phyloP scores from a whole-genome alignment of 768 basidiomycete species.

The Cyclocybe aegerita region DNA sequence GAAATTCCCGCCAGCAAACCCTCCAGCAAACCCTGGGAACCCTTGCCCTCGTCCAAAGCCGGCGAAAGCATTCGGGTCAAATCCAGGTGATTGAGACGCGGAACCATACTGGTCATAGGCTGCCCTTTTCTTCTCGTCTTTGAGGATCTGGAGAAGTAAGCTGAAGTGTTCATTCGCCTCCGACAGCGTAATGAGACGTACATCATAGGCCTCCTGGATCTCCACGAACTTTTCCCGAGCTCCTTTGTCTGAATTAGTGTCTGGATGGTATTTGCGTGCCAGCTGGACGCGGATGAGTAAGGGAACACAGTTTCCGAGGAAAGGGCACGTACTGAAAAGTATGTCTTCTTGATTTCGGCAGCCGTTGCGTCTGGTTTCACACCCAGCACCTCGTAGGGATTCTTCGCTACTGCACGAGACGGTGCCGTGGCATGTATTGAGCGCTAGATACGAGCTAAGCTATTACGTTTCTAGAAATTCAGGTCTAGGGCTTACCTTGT shows the following conservation, averaged over 20 bases:
- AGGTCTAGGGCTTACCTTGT: constrained; percentile 37
- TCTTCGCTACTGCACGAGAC: constrained; percentile 59
- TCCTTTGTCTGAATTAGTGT: constrained; percentile 90
- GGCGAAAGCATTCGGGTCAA: constrained; percentile 78
- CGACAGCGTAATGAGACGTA: constrained; percentile 28
- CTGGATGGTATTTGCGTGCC: constrained; percentile 97
- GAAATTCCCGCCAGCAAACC: constrained; percentile 47
- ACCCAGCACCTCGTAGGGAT: constrained; percentile 92
- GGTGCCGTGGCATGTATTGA: constrained; percentile 69
- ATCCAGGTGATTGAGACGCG: constrained; percentile 90
- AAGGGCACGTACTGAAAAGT: constrained; percentile 76
- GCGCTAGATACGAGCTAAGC: constrained; percentile 48
- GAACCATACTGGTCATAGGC: constrained; percentile 91
- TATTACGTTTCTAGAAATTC: constrained; percentile 2
- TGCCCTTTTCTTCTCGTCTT: constrained; percentile 91
- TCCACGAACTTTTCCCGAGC: constrained; percentile 94
- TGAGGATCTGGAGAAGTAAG: constrained; percentile 62
- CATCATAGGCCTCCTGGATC: constrained; percentile 97
- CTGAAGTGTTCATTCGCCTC: constrained; percentile 12
- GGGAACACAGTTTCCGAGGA: not conserved
- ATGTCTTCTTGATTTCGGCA: constrained; percentile 95
- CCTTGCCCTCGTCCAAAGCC: too few species aligned
- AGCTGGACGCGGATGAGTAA: constrained; percentile 52
- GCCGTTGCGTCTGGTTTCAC: constrained; percentile 79
- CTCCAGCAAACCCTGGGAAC: too few species aligned